phyloP scores from a whole-genome alignment of 768 basidiomycete species.

The Collybia mongolica region DNA sequence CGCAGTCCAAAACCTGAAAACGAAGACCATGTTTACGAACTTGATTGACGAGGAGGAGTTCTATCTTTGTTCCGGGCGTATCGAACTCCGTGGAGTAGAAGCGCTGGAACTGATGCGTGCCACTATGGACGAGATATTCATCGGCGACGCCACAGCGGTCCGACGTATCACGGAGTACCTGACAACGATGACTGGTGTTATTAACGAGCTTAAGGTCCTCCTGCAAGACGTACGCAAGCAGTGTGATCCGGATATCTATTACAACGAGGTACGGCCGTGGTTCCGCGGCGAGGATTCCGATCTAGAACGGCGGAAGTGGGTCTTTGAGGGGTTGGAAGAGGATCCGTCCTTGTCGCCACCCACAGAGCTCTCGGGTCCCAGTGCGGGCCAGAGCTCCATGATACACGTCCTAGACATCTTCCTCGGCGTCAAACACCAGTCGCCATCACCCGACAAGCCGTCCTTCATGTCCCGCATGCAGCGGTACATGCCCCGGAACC shows the following conservation, averaged over 20 bases:
- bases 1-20: constrained; percentile 60
- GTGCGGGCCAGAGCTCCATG: constrained; percentile 81
- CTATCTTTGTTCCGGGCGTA: constrained; percentile 84
- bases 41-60: constrained; percentile 87
- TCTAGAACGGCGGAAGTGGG: constrained; percentile 39
- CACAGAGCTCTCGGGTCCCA: constrained; percentile 73
- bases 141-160: constrained; percentile 66
- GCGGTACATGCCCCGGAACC: constrained; percentile 81
- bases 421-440: constrained; percentile 60
- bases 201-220: constrained; percentile 64
- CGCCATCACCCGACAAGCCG: constrained; percentile 19
- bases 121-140: constrained; percentile 89
- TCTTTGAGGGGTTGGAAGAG: constrained; percentile 56
- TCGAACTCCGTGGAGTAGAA: constrained; percentile 86
- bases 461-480: constrained; percentile 76
- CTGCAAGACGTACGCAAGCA: constrained; percentile 68
- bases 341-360: constrained; percentile 39
- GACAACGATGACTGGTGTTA: constrained; percentile 55
- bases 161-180: constrained; percentile 71
- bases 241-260: constrained; percentile 78
- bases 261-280: constrained; percentile 79
- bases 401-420: constrained; percentile 78
- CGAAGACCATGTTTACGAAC: constrained; percentile 73
- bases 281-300: constrained; percentile 73
- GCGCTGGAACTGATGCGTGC: constrained; percentile 84